Evolutionary conservation across 139 green algal species (phyloP), one percentile per base, ranked within the genome.

Genomic region (Coccomyxa sp.): DNA sequence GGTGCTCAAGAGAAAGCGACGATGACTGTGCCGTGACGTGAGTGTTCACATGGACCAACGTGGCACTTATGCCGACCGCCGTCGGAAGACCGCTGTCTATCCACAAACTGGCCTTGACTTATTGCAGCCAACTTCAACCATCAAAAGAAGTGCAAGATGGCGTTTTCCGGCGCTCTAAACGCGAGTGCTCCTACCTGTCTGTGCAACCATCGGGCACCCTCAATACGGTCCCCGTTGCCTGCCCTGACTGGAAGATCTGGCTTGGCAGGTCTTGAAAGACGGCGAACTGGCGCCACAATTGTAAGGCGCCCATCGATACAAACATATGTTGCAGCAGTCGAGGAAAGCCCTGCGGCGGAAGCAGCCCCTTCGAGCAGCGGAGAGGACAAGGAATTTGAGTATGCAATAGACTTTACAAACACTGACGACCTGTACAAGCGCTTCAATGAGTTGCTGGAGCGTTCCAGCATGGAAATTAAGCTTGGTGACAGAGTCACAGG

Each of bases 401-500:
- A n/a, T 32, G 77, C 51, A 30, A 45, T 71, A 13, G 57, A 81
- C 10, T 68, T 45, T 1, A 32, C 23, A 15, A 77, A 77, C 28
- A 77, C 58, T 38, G 71, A 83, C 13, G 80, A 83, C 11, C 74
- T 87, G 38, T 92, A 92, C 76, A 57, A 51, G 10, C 68, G 57
- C 38, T 92, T 92, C 71, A 86, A 92, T 28, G 21, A 81, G 66
- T 84, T 92, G 75, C 84, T 92, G 59, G 84, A 85, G 0, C 15
- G 78, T 13, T 21, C 63, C 51, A 30, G 28, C 58, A 59, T 81
- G 28, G 58, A 67, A 7, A 82, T 86, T 60, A 76, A 80, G 27
- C 32, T 71, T 30, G 88, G 88, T 0, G 88, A 91, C 63, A 83
- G 63, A 76, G 86, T 91, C 15, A 58, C 58, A 27, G 89, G 89